phyloP scores from a whole-genome alignment of 2,329 filamentous ascomycete species.

The Colletotrichum chrysophilum region DNA sequence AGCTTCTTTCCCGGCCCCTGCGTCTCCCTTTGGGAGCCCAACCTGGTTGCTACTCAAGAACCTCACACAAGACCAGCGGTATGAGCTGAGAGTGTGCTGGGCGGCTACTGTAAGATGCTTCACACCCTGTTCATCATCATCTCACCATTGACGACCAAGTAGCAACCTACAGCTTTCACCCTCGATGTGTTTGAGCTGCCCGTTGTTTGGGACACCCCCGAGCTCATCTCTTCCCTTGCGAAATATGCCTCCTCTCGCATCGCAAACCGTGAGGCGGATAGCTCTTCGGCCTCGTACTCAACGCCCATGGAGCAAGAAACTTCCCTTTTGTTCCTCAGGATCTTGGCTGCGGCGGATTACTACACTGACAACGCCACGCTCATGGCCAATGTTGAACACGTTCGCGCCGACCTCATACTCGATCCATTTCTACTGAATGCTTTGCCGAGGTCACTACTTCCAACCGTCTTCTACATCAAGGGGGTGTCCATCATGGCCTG shows the following conservation, averaged over 20 bases:
- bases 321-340: conserved; percentile 73
- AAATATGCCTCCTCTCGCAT: conserved; percentile 62
- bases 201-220: conserved; percentile 64
- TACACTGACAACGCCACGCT: conserved; percentile 75
- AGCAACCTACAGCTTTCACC: conserved; percentile 88
- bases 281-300: neutral
- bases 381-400: conserved; percentile 77
- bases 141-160: conserved; percentile 12
- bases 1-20: conserved; percentile 68
- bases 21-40: conserved; percentile 59
- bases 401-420: conserved; percentile 81
- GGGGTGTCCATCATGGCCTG: conserved; percentile 59
- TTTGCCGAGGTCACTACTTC: conserved; percentile 77
- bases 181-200: conserved; percentile 69
- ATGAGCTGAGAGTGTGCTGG: conserved; percentile 95
- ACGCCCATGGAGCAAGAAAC: conserved; percentile 19
- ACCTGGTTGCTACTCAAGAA: conserved; percentile 82
- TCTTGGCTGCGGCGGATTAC: conserved; percentile 83
- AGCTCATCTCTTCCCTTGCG: conserved; percentile 69
- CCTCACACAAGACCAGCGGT: conserved; percentile 74
- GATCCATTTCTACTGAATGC: conserved; percentile 85
- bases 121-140: neutral
- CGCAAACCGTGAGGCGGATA: conserved; percentile 3
- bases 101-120: conserved; percentile 76
- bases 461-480: conserved; percentile 72